phyloP scores from a whole-genome alignment of 2,329 filamentous ascomycete genomes.

The Sclerotinia borealis region DNA sequence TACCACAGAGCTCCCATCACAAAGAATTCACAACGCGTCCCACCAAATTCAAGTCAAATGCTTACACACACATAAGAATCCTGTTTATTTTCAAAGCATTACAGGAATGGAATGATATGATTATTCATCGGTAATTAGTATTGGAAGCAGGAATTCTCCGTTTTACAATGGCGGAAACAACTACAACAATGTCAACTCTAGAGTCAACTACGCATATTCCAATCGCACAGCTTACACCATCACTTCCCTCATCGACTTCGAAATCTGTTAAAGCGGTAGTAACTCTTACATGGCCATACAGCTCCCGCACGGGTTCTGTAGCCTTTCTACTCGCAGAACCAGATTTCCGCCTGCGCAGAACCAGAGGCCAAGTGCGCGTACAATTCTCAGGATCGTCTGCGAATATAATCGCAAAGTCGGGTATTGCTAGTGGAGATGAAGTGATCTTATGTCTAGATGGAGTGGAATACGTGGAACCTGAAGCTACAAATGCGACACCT shows the following conservation, averaged over 20 bases:
- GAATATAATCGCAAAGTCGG: slow-evolving; percentile 58
- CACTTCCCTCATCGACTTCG: slow-evolving; percentile 37
- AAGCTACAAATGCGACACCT: slow-evolving; percentile 39
- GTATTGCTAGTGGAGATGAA: slow-evolving; percentile 72
- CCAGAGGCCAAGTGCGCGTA: slow-evolving; percentile 74
- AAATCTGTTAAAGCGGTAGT: slow-evolving; percentile 62
- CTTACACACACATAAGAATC: neutral
- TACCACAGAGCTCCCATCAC: slow-evolving; percentile 1
- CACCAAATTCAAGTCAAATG: neutral
- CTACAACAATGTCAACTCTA: slow-evolving; percentile 8
- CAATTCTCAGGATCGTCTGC: slow-evolving; percentile 68
- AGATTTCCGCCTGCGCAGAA: slow-evolving; percentile 72
- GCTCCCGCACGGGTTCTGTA: slow-evolving; percentile 64
- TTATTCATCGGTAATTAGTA: neutral
- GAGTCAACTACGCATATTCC: slow-evolving; percentile 37
- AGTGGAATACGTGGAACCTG: slow-evolving; percentile 48
- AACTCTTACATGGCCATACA: slow-evolving; percentile 89
- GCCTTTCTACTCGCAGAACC: slow-evolving; percentile 79
- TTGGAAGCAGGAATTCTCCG: neutral
- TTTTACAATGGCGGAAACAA: neutral
- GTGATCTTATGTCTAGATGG: slow-evolving; percentile 64
- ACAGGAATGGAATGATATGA: neutral
- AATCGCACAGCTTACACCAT: slow-evolving; percentile 50
- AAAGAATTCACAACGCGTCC: slow-evolving; percentile 11
- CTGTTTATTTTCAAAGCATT: neutral